These are phyloP conservation scores for Aspergillus brasiliensis DNA, from an alignment of 2,329 filamentous ascomycete species.

Conservation along the genomic window DNA sequence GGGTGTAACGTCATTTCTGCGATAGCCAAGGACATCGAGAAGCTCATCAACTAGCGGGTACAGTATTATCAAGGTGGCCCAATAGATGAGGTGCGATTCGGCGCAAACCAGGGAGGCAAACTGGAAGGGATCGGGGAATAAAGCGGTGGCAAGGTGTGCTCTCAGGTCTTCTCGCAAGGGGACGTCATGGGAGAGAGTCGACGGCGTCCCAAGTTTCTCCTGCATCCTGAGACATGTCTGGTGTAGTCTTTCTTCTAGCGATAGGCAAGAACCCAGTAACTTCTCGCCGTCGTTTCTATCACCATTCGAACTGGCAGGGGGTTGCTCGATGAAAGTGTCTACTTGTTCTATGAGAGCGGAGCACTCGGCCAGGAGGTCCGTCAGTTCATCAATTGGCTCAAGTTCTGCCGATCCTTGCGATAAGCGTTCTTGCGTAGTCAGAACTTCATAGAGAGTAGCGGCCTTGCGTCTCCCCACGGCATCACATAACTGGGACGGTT, in stretches of 20 bases:
- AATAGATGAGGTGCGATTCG: conserved; percentile 22
- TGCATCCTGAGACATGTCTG: conserved; percentile 17
- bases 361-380: conserved; percentile 21
- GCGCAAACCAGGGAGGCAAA: conserved; percentile 22
- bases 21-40: conserved; percentile 9
- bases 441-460: conserved; percentile 16
- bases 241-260: conserved; percentile 18
- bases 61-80: conserved; percentile 19
- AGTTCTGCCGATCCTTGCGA: not conserved
- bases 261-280: conserved; percentile 15
- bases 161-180: conserved; percentile 15
- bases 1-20: conserved; percentile 1
- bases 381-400: conserved; percentile 23
- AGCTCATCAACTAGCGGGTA: conserved; percentile 26
- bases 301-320: not conserved
- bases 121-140: conserved; percentile 14
- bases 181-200: not conserved
- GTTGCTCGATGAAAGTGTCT: conserved; percentile 14
- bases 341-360: conserved; percentile 20
- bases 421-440: conserved; percentile 7
- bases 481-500: conserved; percentile 18
- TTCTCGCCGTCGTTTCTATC: conserved; percentile 9
- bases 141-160: conserved; percentile 12
- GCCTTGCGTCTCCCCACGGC: conserved; percentile 22
- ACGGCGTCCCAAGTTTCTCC: conserved; percentile 17